Percentiles rank a stretch among this genome's conserved stretches.
Evolutionary conservation across 768 basidiomycete species (phyloP).

Genomic region (Calocera viscosa): DNA sequence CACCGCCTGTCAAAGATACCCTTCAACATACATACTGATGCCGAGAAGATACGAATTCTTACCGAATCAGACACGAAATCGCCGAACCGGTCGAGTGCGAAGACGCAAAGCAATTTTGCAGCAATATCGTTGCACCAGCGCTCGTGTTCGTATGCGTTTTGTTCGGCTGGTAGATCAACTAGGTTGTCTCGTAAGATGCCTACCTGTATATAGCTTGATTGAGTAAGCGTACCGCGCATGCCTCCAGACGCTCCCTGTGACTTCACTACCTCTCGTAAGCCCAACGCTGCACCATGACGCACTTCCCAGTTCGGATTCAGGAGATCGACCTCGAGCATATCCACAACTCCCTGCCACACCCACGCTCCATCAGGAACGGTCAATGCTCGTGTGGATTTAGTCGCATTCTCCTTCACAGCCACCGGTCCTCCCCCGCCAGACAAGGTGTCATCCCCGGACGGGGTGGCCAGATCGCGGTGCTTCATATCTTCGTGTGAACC

Average conservation of each 20-base stretch:
- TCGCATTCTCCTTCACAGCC: constrained; percentile 28
- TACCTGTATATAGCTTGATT: not conserved
- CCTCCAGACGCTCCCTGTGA: constrained; percentile 71
- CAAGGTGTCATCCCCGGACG: not conserved
- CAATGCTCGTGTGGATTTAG: constrained; percentile 39
- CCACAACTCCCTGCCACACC: constrained; percentile 77
- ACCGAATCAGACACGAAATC: constrained; percentile 93
- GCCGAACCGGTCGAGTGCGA: constrained; percentile 93
- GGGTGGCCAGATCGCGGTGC: not conserved
- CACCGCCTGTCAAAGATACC: constrained; percentile 40
- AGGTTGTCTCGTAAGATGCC: not conserved
- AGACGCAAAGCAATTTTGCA: constrained; percentile 72
- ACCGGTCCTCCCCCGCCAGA: constrained; percentile 54
- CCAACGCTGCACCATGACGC: constrained; percentile 87
- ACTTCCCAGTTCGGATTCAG: constrained; percentile 84
- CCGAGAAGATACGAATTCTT: too few species aligned
- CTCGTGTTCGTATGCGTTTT: constrained; percentile 60
- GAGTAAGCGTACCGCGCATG: constrained; percentile 47
- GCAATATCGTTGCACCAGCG: constrained; percentile 84
- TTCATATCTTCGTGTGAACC: not conserved
- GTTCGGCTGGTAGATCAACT: constrained; percentile 42
- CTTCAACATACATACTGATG: not conserved
- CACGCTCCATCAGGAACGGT: constrained; percentile 63
- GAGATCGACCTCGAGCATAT: constrained; percentile 67
- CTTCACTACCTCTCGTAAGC: constrained; percentile 75